Evolutionary conservation across 106 monocot species (phyloP), one percentile per base, ranked within the genome.

Genomic region (Ottelia alismoides): DNA sequence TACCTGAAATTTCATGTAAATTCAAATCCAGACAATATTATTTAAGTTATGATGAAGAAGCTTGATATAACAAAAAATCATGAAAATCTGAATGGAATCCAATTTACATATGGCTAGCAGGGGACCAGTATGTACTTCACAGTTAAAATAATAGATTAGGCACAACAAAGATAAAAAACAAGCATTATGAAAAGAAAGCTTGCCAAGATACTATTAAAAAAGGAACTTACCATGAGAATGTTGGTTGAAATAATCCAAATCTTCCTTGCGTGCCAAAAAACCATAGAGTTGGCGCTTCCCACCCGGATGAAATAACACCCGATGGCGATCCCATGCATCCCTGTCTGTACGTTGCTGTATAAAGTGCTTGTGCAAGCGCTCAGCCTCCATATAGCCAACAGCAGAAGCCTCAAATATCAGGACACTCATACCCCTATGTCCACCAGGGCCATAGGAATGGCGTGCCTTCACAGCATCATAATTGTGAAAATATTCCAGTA

Each of bases 221-320:
- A n/a, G n/a, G n/a, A n/a, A n/a, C n/a, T n/a, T 78, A 94, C 94
- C 88, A 28, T 79, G 78, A 51, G 64, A 76, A 56, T 96, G 96
- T 12, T 71, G 58, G 49, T 96, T 96, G 75, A 96, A 96, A 22
- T n/a, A 3, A 40, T 96, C 82, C 67, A 96, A 52, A 64, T 96
- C 96, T 19, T 96, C 81, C 67, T 89, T 89, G 32, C 28, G 19
- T 26, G 96, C 84, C 62, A 89, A 55, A 62, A 76, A 96, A 35
- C 96, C 96, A 82, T 85, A 89, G 31, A 96, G 70, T 61, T 85
- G 96, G 20, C 96, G 74, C 30, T 79, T 78, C 27, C 88, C 89
- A 55, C 96, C 96, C 24, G 80, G 76, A 46, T 53, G 70, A 49
- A 96, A 96, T 18, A 78, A 70, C 43, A 51, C 51, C 28, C 44